These are phyloP conservation scores for Fusarium torreyae DNA, from an alignment of 2,329 filamentous ascomycete genomes.

Conservation along the genomic window DNA sequence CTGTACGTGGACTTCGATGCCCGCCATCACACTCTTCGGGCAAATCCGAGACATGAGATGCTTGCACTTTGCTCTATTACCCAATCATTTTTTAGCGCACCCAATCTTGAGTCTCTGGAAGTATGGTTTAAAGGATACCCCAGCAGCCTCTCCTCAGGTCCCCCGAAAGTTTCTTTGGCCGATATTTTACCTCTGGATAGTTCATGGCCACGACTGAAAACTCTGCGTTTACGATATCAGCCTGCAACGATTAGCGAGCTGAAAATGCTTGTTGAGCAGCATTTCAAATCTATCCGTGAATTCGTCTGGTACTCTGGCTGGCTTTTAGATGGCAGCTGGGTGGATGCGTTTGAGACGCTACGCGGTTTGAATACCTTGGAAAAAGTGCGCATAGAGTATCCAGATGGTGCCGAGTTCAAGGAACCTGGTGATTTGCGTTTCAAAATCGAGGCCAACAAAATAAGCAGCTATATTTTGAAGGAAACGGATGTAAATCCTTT, in stretches of 20 bases:
- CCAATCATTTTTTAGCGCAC: conserved; percentile 5
- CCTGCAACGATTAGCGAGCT: conserved; percentile 2
- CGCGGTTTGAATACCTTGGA: conserved; percentile 1
- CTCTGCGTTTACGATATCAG: neutral
- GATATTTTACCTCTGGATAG: neutral
- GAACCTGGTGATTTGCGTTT: neutral
- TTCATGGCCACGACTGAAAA: neutral
- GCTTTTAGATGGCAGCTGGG: conserved; percentile 2
- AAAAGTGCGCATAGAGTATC: neutral
- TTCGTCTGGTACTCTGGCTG: neutral
- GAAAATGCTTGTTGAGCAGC: neutral
- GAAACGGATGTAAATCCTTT: neutral
- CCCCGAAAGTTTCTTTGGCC: neutral
- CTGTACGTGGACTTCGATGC: neutral
- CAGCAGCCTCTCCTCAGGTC: neutral
- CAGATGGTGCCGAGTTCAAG: neutral
- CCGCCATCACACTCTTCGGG: neutral
- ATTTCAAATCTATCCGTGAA: neutral
- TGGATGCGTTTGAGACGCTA: neutral
- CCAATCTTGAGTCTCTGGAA: neutral
- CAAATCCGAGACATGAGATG: neutral
- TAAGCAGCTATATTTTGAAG: conserved; percentile 5
- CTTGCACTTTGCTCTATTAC: conserved; percentile 2
- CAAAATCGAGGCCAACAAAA: neutral
- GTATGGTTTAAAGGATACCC: neutral